phyloP scores from a whole-genome alignment of 2,329 filamentous ascomycete genomes.

The Aphanocladium album region DNA sequence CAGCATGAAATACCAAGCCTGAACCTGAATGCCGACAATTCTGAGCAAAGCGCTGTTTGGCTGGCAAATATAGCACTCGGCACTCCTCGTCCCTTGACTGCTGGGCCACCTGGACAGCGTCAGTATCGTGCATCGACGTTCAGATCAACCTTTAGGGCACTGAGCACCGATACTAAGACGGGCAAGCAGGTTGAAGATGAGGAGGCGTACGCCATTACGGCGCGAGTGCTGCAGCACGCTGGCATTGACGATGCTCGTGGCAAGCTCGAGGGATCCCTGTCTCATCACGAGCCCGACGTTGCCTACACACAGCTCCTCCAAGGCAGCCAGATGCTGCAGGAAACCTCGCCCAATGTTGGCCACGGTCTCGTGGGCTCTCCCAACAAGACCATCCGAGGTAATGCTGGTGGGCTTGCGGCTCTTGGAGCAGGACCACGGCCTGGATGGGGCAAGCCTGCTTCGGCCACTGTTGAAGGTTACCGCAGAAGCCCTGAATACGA shows the following conservation, averaged over 20 bases:
- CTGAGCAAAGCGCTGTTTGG: constrained; percentile 16
- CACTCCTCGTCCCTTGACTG: constrained; percentile 46
- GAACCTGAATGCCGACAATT: constrained; percentile 15
- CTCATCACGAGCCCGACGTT: constrained; percentile 13
- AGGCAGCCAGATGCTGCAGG: constrained; percentile 2
- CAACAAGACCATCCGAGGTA: neutral
- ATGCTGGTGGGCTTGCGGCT: neutral
- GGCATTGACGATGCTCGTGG: constrained; percentile 18
- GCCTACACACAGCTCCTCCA: constrained; percentile 10
- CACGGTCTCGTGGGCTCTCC: constrained; percentile 2
- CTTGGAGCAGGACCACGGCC: neutral
- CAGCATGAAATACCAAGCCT: neutral
- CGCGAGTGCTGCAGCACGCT: constrained; percentile 19
- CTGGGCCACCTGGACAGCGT: constrained; percentile 50
- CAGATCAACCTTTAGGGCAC: constrained; percentile 33
- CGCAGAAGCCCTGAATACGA: neutral
- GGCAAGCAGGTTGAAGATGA: constrained; percentile 23
- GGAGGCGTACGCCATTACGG: constrained; percentile 19
- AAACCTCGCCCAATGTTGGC: neutral
- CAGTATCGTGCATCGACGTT: constrained; percentile 42
- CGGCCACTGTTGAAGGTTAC: neutral
- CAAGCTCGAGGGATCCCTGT: neutral
- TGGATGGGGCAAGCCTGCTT: neutral
- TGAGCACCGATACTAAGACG: constrained; percentile 22
- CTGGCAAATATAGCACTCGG: constrained; percentile 32